Conservation (phyloP, 1,284 basidiomycete species). For the Moesziomyces parantarcticus region DNA sequence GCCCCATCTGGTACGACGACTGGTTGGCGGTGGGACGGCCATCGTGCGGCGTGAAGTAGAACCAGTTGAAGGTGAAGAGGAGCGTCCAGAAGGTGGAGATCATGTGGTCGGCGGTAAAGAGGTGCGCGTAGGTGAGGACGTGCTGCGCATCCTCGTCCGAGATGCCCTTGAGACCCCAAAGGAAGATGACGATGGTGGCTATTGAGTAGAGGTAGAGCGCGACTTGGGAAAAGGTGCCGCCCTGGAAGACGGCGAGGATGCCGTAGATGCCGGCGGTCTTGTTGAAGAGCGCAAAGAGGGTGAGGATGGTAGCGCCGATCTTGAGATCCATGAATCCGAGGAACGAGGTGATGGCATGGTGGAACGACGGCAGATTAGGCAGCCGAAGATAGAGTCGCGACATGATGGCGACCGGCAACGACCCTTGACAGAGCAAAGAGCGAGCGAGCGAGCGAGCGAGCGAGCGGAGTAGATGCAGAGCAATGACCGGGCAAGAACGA, state of each 20-base stretch:
- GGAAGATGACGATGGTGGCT: constrained; percentile 80
- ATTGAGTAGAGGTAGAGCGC: constrained; percentile 86
- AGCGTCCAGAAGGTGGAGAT: constrained; percentile 91
- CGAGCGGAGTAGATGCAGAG: too few species aligned
- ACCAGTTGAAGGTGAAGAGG: constrained; percentile 89
- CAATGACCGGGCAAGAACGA: neutral
- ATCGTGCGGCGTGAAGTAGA: constrained; percentile 89
- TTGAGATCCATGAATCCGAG: constrained; percentile 66
- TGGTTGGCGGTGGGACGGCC: constrained; percentile 68
- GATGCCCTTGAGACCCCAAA: constrained; percentile 87
- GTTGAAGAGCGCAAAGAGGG: constrained; percentile 77
- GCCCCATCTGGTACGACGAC: constrained; percentile 60
- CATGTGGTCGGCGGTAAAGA: constrained; percentile 91
- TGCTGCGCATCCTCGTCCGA: constrained; percentile 73
- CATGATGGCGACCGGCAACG: constrained; percentile 18
- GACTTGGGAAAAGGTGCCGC: constrained; percentile 88
- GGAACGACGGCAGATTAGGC: constrained; percentile 52
- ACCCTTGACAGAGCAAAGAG: too few species aligned
- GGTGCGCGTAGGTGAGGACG: constrained; percentile 87
- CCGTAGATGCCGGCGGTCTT: constrained; percentile 98
- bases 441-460: too few species aligned
- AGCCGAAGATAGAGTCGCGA: constrained; percentile 56
- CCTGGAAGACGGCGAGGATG: constrained; percentile 87
- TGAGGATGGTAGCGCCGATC: constrained; percentile 63
- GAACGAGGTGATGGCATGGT: constrained; percentile 61